Evolutionary conservation across 352 stramenopile genomes (phyloP), one percentile per base, ranked within the genome.

Genomic region (Globisporangium okanoganense): DNA sequence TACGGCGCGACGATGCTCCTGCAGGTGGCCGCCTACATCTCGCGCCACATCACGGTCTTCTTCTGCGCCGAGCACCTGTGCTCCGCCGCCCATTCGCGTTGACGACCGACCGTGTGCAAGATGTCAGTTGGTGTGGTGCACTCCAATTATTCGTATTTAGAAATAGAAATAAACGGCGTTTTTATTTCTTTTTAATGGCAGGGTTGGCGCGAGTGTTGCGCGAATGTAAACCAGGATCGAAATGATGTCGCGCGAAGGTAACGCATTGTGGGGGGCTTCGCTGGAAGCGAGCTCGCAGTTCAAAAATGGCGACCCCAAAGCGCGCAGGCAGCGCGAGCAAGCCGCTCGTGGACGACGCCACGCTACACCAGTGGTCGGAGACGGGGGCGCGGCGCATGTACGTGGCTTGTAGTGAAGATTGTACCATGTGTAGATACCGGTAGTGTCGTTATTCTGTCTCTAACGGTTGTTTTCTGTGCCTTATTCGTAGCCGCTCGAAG

Each of bases 11-110:
- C 79, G 29, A 52, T 76, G 55, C 62, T 88, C 47, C 49, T 81
- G 53, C 76, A 82, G 44, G 69, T 82, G 22, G 70, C 82, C 55
- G 81, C 72, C 29, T 75, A 73, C 64, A 76, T 88, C 58, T 79
- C 77, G 48, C 73, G 77, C 55, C 76, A 87, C 58, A 70, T 85
- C 47, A 83, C 79, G 27, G 66, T 88, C 45, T 91, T 79, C 72
- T 91, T 88, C 67, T 91, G 81, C 70, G 74, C 77, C 47, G 73
- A 91, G 38, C 77, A 87, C 62, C 51, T 90, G 50, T 66, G 85
- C 5, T 85, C 29, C n/a, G 8, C n/a, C 3, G 43, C 20, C 18
- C 40, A 88, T 62, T 62, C 20, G 35, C 5, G 14, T 20, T 45
- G 18, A 29, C 9, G 44, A 52, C 18, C 29, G 44, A 50, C 10